Conservation (phyloP, 208 protist genomes). For the Borovskyia barvae region DNA sequence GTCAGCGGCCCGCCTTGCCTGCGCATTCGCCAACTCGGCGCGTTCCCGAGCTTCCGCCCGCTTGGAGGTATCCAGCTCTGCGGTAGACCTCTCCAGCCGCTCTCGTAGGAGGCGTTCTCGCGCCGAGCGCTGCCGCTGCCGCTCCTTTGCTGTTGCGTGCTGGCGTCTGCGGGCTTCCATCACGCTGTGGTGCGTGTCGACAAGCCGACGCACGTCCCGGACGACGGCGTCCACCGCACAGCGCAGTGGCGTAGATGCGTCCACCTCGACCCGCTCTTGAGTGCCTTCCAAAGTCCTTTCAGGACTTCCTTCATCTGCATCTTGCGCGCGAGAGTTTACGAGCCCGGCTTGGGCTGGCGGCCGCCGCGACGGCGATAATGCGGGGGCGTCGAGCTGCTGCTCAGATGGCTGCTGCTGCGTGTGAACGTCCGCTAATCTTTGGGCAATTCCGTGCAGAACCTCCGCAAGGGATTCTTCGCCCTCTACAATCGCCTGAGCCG, state of each 20-base stretch:
- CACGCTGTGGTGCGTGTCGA: background rate
- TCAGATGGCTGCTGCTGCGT: too few relatives aligned
- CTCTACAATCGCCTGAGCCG: conserved; percentile 20
- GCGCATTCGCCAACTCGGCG: background rate
- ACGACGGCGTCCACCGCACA: background rate
- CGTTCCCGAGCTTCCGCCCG: background rate
- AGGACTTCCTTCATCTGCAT: too few relatives aligned
- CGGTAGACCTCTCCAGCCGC: background rate
- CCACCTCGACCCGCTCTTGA: too few relatives aligned
- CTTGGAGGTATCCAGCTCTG: background rate
- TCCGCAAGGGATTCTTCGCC: conserved; percentile 12
- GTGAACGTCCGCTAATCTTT: too few relatives aligned
- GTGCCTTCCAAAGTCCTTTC: too few relatives aligned
- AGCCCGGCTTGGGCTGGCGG: too few relatives aligned
- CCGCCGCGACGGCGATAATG: too few relatives aligned
- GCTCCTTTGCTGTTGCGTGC: background rate
- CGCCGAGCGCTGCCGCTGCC: background rate
- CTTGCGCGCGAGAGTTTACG: too few relatives aligned
- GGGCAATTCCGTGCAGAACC: conserved; percentile 2
- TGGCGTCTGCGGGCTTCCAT: background rate
- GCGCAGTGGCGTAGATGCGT: background rate
- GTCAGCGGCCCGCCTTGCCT: background rate
- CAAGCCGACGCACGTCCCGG: background rate
- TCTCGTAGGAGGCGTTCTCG: background rate
- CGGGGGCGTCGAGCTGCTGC: too few relatives aligned